Evolutionary conservation across 1,139 yeast genomes (phyloP).

Genomic region (Entelexis sorbosivorans): DNA sequence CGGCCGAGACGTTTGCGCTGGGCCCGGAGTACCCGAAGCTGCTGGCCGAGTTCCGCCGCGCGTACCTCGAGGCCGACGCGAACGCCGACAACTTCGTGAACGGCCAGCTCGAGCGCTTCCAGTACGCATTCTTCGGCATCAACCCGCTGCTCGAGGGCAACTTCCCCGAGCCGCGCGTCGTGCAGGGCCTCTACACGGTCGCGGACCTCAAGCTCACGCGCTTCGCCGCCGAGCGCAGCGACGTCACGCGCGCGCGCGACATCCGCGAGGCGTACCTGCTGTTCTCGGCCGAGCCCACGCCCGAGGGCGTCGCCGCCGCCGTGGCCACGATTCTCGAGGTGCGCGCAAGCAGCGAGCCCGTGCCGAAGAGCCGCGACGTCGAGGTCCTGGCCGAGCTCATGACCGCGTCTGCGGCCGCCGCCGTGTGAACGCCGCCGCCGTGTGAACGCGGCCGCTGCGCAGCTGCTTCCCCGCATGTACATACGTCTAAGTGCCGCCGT

Average conservation of each 20-base stretch:
- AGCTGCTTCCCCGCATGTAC: constrained; percentile 4
- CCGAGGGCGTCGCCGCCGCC: constrained; percentile 43
- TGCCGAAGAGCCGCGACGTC: constrained; percentile 19
- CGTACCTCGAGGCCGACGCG: constrained; percentile 48
- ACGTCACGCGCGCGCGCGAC: constrained; percentile 29
- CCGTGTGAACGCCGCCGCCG: too few species aligned
- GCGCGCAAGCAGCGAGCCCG: constrained; percentile 19
- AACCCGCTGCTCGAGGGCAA: constrained; percentile 42
- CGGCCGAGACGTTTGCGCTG: constrained; percentile 42
- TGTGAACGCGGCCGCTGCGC: too few species aligned
- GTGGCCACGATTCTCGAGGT: constrained; percentile 37
- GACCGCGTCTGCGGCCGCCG: not conserved
- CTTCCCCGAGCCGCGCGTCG: constrained; percentile 48
- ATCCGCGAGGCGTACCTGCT: constrained; percentile 43
- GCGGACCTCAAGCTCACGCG: constrained; percentile 55
- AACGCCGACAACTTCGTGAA: constrained; percentile 50
- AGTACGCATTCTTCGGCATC: constrained; percentile 72
- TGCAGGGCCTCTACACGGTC: constrained; percentile 55
- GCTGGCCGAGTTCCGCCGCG: constrained; percentile 45
- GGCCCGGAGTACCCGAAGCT: constrained; percentile 38
- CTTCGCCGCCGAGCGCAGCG: constrained; percentile 28
- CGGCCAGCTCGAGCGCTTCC: constrained; percentile 65
- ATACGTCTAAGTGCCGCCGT: not conserved
- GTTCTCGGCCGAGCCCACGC: constrained; percentile 39
- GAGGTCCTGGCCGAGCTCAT: constrained; percentile 23